Base-by-base conservation (phyloP, 148 eudicot species). In the Amaranthus palmeri region DNA sequence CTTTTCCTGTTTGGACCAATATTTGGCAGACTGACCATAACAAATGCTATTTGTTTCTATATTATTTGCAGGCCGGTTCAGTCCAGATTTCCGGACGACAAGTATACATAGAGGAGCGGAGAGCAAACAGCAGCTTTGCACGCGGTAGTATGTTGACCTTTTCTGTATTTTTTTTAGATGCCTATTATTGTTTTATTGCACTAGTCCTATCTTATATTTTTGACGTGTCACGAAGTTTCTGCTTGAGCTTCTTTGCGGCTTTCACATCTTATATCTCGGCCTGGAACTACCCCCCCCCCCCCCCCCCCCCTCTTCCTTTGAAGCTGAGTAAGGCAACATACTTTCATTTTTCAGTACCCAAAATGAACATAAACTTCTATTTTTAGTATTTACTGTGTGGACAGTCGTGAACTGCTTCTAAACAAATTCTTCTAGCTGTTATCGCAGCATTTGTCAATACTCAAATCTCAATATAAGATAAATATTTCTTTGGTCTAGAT, bases 31-130 rank as follows among this genome's bases (percentile, higher is more conserved):
- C 36, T 25, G 36, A 25, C 36, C 36, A 25, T 25, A 25, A 25
- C 36, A 25, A 25, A 25, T 25, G 44, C 66, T 53, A 5, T 13
- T 53, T 43, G 47, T 69, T 63, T 18, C 71, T 44, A 25, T 54
- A 45, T 46, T 66, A 61, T 80, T 63, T 85, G 70, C 66, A 92
- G 97, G 92, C 96, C 49, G 83, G 85, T n/a, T 77, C 85, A 6
- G 89, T 89, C 70, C 82, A 89, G 80, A 78, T 92, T 77, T 88
- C 83, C 61, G 91, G 87, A 76, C 83, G 87, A 49, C 86, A 86
- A 77, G 86, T 88, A 68, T 86, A 80, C 81, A 88, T 89, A 50
- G 97, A 92, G 80, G 97, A 83, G 73, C 83, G 97, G 36, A 86
- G 89, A 85, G 89, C 92, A 17, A 89, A 86, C 78, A 87, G 92